These are phyloP conservation scores for Solanum bulbocastanum DNA, from an alignment of 257 asterid species.

Conservation along the genomic window DNA sequence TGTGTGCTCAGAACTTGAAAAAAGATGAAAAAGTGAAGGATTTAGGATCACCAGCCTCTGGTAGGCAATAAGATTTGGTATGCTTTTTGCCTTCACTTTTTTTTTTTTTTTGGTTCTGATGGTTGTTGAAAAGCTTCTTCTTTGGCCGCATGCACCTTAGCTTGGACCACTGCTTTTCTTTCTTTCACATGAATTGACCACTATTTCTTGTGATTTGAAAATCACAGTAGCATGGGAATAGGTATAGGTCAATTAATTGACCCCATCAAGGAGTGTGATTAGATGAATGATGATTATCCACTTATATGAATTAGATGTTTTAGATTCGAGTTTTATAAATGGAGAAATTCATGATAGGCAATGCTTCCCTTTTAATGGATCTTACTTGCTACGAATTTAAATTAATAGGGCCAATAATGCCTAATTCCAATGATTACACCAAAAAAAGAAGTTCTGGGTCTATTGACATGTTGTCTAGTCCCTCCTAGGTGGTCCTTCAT, in stretches of 20 bases:
- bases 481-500: background rate
- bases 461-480: background rate
- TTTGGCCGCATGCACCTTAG: background rate
- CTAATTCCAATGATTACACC: background rate
- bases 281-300: background rate
- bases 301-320: background rate
- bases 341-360: fast-evolving
- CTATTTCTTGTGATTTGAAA: background rate
- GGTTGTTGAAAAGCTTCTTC: background rate
- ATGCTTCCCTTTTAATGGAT: background rate
- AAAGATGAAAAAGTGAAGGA: background rate
- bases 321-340: background rate
- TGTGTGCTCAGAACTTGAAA: background rate
- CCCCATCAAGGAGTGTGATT: background rate
- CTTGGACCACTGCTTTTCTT: background rate
- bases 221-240: background rate
- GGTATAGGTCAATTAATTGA: background rate
- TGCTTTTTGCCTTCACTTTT: background rate
- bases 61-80: background rate
- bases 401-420: background rate
- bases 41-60: background rate
- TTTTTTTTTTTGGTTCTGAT: background rate
- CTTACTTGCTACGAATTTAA: background rate
- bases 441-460: background rate
- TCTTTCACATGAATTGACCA: background rate